Conservation (phyloP, 2,329 filamentous ascomycete species). For the Neurospora crassa region DNA sequence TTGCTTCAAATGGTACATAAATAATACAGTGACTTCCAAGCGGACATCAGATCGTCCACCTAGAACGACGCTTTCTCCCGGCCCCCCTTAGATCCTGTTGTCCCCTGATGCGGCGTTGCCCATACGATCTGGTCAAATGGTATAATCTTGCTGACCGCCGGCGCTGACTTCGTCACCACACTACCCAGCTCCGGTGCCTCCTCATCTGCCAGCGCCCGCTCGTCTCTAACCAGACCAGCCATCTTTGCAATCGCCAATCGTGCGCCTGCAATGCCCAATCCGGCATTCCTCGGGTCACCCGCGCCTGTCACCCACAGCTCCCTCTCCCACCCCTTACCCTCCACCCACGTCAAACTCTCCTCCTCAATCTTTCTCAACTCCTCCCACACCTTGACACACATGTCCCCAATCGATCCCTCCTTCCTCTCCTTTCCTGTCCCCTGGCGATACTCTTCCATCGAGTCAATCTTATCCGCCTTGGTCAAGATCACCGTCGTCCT, state of each 20-base stretch:
- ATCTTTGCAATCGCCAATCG: constrained; percentile 25
- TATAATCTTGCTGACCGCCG: constrained; percentile 17
- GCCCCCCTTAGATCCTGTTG: not conserved
- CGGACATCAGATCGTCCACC: not conserved
- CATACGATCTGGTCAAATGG: constrained; percentile 25
- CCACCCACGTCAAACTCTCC: constrained; percentile 11
- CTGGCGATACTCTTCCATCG: constrained; percentile 8
- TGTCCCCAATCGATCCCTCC: constrained; percentile 11
- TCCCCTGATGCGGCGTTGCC: constrained; percentile 1
- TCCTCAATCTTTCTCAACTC: constrained; percentile 19
- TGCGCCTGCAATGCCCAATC: constrained; percentile 24
- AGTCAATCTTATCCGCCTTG: constrained; percentile 41
- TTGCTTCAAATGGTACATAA: not conserved
- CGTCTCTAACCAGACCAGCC: constrained; percentile 22
- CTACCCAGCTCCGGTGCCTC: not conserved
- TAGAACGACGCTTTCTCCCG: constrained; percentile 4
- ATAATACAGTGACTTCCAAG: not conserved
- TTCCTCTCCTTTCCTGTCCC: constrained; percentile 1
- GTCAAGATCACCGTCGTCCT: constrained; percentile 43
- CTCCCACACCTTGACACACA: constrained; percentile 23
- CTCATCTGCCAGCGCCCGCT: constrained; percentile 6
- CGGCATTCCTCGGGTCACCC: constrained; percentile 21
- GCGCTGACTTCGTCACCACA: not conserved
- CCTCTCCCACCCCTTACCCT: constrained; percentile 23
- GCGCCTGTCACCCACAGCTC: constrained; percentile 26